Percentiles rank a stretch among this genome's conserved stretches.
Conservation (phyloP, 129 eudicot genomes). For the Flaveria brownii region DNA sequence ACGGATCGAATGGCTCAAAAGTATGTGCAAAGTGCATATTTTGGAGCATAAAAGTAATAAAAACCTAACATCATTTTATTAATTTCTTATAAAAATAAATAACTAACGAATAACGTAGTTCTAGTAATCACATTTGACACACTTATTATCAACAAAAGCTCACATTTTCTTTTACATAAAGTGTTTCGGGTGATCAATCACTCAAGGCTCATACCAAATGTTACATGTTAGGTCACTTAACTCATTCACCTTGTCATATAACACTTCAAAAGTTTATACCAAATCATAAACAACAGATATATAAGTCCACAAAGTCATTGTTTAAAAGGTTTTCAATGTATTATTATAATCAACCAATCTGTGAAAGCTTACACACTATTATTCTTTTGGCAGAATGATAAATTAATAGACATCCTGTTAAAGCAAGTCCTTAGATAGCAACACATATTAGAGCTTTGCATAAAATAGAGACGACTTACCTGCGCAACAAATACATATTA, state of each 20-base stretch:
- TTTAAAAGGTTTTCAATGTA: neutral
- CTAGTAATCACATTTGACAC: neutral
- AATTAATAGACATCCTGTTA: neutral
- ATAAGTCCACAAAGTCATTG: neutral
- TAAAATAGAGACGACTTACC: slow-evolving; percentile 45
- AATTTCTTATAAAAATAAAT: neutral
- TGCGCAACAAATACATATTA: slow-evolving; percentile 73
- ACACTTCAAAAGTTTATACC: neutral
- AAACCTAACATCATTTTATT: neutral
- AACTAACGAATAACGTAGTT: neutral
- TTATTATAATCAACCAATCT: neutral
- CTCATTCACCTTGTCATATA: neutral
- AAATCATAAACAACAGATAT: slow-evolving; percentile 2
- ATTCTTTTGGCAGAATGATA: neutral
- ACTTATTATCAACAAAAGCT: neutral
- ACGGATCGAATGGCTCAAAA: neutral
- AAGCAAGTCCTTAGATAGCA: neutral
- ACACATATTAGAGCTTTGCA: neutral
- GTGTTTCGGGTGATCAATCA: neutral
- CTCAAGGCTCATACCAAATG: neutral
- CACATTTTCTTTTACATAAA: neutral
- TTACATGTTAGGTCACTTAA: neutral
- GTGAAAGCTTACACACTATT: neutral
- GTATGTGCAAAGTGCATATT: neutral
- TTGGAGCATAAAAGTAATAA: neutral